Percentiles rank a stretch among this genome's conserved stretches.
These are phyloP conservation scores for Taxillus chinensis DNA, from an alignment of 164 flowering plant species.

Conservation along the genomic window DNA sequence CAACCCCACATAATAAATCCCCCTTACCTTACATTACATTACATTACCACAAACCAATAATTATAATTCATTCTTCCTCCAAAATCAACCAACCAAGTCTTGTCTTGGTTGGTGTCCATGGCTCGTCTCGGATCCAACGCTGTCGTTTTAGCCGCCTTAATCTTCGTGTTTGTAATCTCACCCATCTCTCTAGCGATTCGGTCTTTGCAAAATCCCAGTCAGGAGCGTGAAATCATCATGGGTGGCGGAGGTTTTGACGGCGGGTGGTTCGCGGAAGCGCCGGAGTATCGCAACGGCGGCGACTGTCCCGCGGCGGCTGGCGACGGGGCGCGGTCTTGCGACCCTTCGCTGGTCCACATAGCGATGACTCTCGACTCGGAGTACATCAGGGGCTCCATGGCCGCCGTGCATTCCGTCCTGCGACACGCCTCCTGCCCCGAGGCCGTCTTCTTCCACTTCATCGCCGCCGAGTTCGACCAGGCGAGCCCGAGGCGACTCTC, in stretches of 20 bases:
- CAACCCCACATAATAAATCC: no score
- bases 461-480: conserved; percentile 51
- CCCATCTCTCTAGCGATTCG: conserved; percentile 33
- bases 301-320: conserved; percentile 21
- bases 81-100: no score
- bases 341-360: conserved; percentile 30
- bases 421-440: conserved; percentile 74
- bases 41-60: no score
- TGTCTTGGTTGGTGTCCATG: no score
- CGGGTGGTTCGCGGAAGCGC: conserved; percentile 40
- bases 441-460: conserved; percentile 60
- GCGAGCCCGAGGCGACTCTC: conserved; percentile 26
- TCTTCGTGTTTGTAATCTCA: conserved; percentile 8
- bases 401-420: conserved; percentile 61
- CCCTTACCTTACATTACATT: no score
- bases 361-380: conserved; percentile 51
- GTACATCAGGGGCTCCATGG: conserved; percentile 55
- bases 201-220: conserved; percentile 14
- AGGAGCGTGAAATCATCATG: background rate
- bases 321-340: conserved; percentile 29
- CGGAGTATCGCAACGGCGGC: conserved; percentile 50
- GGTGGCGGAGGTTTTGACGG: background rate
- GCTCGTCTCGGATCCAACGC: no score
- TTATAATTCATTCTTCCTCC: no score
- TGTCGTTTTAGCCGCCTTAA: background rate